Conservation (phyloP, 148 eudicot genomes). For the Oxyria digyna region DNA sequence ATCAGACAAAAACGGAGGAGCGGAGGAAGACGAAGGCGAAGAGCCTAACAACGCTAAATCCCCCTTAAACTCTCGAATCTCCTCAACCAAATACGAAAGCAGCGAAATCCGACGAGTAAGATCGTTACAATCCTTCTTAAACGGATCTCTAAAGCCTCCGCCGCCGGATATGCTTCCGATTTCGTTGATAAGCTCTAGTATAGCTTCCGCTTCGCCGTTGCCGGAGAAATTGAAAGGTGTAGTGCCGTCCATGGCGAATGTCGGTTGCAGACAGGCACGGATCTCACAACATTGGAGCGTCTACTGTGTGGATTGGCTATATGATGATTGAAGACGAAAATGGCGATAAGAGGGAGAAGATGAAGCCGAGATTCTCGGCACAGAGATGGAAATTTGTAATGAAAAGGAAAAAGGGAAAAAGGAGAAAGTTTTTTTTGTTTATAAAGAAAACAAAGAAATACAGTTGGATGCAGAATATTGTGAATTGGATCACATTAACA, state of each 20-base stretch:
- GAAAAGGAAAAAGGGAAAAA: neutral
- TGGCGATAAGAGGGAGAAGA: slow-evolving; percentile 5
- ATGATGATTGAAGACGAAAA: slow-evolving; percentile 4
- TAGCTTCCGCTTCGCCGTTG: slow-evolving; percentile 10
- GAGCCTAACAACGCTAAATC: slow-evolving; percentile 10
- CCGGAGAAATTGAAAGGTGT: neutral
- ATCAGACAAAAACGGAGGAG: slow-evolving; percentile 15
- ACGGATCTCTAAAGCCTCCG: slow-evolving; percentile 33
- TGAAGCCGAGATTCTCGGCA: slow-evolving; percentile 23
- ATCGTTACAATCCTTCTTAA: slow-evolving; percentile 72
- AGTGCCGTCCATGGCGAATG: slow-evolving; percentile 13
- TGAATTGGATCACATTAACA: slow-evolving; percentile 19
- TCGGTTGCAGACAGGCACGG: neutral
- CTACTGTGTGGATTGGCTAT: neutral
- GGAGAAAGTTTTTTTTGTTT: neutral
- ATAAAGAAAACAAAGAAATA: slow-evolving; percentile 7
- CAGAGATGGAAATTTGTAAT: neutral
- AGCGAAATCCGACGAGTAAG: slow-evolving; percentile 61
- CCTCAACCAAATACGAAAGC: slow-evolving; percentile 59
- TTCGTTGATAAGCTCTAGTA: slow-evolving; percentile 36
- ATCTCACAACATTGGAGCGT: neutral
- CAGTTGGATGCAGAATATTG: slow-evolving; percentile 28
- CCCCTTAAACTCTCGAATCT: slow-evolving; percentile 29
- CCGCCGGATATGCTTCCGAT: slow-evolving; percentile 24
- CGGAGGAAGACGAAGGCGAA: slow-evolving; percentile 5